Conservation (phyloP, 2,329 filamentous ascomycete genomes). For the Scedosporium apiospermum region DNA sequence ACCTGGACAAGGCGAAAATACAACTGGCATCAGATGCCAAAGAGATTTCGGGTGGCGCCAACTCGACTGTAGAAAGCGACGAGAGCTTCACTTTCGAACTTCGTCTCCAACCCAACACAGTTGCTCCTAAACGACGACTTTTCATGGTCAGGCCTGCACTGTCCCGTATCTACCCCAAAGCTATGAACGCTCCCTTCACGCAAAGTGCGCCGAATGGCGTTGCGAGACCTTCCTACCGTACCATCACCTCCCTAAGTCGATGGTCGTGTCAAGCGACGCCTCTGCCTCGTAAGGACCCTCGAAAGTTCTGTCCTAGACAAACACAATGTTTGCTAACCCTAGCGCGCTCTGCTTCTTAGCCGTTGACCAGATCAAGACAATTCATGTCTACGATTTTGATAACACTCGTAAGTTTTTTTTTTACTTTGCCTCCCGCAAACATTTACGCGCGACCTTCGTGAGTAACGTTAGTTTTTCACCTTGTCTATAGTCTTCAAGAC, state of each 20-base stretch:
- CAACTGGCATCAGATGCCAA: not conserved
- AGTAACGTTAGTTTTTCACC: conserved; percentile 7
- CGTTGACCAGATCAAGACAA: conserved; percentile 59
- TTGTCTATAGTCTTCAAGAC: conserved; percentile 66
- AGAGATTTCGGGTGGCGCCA: not conserved
- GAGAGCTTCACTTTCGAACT: not conserved
- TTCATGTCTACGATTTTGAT: conserved; percentile 97
- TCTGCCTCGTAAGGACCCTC: conserved; percentile 50
- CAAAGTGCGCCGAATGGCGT: conserved; percentile 24
- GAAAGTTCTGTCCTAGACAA: conserved; percentile 5
- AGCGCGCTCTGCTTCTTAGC: conserved; percentile 25
- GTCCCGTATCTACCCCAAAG: conserved; percentile 12
- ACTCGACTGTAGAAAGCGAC: not conserved
- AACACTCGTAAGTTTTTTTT: conserved; percentile 62
- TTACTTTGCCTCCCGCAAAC: not conserved
- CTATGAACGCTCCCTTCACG: conserved; percentile 28
- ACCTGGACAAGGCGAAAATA: not conserved
- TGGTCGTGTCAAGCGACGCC: conserved; percentile 74
- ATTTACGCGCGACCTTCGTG: not conserved
- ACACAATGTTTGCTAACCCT: not conserved
- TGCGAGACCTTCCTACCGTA: conserved; percentile 26
- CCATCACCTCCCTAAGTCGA: conserved; percentile 65
- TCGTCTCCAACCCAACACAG: not conserved
- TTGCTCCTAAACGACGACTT: not conserved
- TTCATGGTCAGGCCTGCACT: not conserved